Percentiles rank a stretch among this genome's conserved stretches.
Conservation (phyloP, 2,329 filamentous ascomycete species). For the Sporothrix curviconia region DNA sequence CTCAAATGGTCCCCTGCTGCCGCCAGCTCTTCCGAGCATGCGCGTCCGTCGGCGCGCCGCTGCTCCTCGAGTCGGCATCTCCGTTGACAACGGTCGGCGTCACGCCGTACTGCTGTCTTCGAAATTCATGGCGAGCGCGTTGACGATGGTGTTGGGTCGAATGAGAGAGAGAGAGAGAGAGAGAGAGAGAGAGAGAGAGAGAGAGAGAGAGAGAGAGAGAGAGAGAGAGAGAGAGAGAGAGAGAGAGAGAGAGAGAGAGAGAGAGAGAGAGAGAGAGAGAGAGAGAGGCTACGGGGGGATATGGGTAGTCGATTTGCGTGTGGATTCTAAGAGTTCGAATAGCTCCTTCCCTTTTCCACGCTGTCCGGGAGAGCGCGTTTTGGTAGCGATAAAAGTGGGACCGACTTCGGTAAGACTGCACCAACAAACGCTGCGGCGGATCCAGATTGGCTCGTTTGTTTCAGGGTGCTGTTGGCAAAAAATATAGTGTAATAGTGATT, state of each 20-base stretch:
- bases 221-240: neutral
- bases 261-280: neutral
- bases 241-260: neutral
- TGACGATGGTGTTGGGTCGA: neutral
- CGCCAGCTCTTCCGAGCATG: constrained; percentile 82
- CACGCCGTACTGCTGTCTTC: constrained; percentile 52
- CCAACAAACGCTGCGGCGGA: too few species aligned
- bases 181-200: neutral
- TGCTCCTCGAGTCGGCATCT: constrained; percentile 72
- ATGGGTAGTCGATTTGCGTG: too few species aligned
- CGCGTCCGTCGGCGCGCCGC: constrained; percentile 65
- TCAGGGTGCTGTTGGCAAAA: too few species aligned
- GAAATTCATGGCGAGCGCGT: constrained; percentile 18
- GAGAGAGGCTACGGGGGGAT: too few species aligned
- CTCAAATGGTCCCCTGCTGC: constrained; percentile 87
- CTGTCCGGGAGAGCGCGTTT: neutral
- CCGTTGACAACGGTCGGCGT: constrained; percentile 76
- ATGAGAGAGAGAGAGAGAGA: neutral
- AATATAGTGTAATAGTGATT: too few species aligned
- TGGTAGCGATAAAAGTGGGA: neutral
- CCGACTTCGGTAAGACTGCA: too few species aligned
- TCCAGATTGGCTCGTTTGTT: too few species aligned
- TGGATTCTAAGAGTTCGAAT: neutral
- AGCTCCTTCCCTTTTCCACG: constrained; percentile 6
- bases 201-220: neutral